A percentile compares a stretch with the other conserved stretches of the same genome.
These are phyloP conservation scores for Beauveria varroae DNA, from an alignment of 2,329 filamentous ascomycete genomes.

Conservation along the genomic window DNA sequence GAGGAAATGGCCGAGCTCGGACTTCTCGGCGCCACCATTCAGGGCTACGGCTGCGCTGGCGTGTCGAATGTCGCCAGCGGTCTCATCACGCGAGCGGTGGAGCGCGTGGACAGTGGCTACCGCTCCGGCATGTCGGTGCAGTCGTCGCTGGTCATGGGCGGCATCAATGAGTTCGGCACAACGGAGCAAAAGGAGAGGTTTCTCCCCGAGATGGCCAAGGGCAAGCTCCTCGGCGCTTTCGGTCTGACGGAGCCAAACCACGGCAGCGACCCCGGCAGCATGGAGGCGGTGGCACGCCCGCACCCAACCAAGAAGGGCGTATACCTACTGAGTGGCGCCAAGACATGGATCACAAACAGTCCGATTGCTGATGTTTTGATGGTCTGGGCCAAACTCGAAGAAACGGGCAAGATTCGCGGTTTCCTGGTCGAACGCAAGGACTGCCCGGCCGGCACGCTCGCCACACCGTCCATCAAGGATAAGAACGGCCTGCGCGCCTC, in stretches of 20 bases:
- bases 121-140: constrained; percentile 91
- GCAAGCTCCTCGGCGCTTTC: constrained; percentile 76
- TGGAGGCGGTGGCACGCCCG: constrained; percentile 80
- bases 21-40: constrained; percentile 76
- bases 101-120: constrained; percentile 86
- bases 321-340: constrained; percentile 69
- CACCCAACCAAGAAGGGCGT: constrained; percentile 81
- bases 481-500: constrained; percentile 92
- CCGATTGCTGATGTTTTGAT: constrained; percentile 79
- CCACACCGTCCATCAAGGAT: constrained; percentile 87
- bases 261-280: constrained; percentile 81
- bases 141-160: constrained; percentile 87
- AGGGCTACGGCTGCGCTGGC: constrained; percentile 83
- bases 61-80: constrained; percentile 84
- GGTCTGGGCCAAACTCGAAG: constrained; percentile 88
- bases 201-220: constrained; percentile 72
- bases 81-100: constrained; percentile 82
- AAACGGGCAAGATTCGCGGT: constrained; percentile 87
- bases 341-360: constrained; percentile 95
- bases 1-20: constrained; percentile 90
- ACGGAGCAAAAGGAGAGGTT: constrained; percentile 81
- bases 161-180: constrained; percentile 82
- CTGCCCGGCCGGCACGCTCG: constrained; percentile 80
- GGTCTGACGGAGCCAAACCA: constrained; percentile 90
- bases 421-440: constrained; percentile 82